Percentiles rank a stretch among this genome's conserved stretches.
Evolutionary conservation across 2,329 filamentous ascomycete genomes (phyloP).

Genomic region (Daldinia eschscholtzii): DNA sequence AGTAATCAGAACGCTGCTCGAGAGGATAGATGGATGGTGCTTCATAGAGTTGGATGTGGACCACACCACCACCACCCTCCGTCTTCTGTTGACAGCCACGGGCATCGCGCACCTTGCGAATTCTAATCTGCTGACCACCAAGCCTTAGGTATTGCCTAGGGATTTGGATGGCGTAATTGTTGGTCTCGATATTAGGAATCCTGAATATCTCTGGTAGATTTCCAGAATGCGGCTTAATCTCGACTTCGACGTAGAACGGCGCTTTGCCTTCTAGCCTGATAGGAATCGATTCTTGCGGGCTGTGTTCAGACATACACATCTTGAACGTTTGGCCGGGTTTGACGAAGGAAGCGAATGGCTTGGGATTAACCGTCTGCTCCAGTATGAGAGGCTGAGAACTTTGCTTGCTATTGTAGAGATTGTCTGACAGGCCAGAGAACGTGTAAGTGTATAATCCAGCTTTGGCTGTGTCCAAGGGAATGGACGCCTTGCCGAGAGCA

Average conservation of each 20-base stretch:
- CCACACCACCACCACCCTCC: conserved; percentile 77
- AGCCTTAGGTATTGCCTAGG: conserved; percentile 87
- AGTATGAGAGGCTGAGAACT: conserved; percentile 76
- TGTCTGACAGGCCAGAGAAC: conserved; percentile 85
- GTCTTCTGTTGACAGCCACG: conserved; percentile 87
- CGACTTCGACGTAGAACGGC: conserved; percentile 91
- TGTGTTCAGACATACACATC: conserved; percentile 88
- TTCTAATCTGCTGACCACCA: conserved; percentile 88
- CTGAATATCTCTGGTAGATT: conserved; percentile 83
- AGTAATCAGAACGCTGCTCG: conserved; percentile 88
- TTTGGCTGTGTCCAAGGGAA: conserved; percentile 87
- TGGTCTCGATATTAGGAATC: conserved; percentile 81
- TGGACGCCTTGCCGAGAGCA: conserved; percentile 78
- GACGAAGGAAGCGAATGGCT: conserved; percentile 83
- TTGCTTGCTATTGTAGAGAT: conserved; percentile 80
- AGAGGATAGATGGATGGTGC: conserved; percentile 91
- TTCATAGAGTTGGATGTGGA: conserved; percentile 93
- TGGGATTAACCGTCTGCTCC: conserved; percentile 85
- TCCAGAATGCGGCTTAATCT: conserved; percentile 90
- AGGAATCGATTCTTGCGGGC: conserved; percentile 87
- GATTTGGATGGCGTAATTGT: conserved; percentile 83
- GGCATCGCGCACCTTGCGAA: conserved; percentile 89
- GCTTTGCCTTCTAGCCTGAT: conserved; percentile 85
- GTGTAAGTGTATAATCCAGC: conserved; percentile 88
- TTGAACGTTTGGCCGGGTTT: conserved; percentile 94